These are phyloP conservation scores for Dactylellina cionopaga DNA, from an alignment of 2,329 filamentous ascomycete genomes.

Conservation along the genomic window DNA sequence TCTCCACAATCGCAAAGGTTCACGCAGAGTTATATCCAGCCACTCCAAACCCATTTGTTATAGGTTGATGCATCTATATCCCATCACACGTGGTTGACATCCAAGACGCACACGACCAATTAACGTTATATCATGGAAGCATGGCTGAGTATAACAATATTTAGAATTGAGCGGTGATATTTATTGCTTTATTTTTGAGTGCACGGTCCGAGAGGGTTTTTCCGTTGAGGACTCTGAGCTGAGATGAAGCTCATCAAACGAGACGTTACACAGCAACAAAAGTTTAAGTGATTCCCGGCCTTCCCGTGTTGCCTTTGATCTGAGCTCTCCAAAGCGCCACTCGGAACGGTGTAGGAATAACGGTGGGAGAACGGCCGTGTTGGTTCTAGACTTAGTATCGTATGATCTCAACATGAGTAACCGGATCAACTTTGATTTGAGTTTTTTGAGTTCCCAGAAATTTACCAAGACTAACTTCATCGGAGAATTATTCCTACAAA, in stretches of 20 bases:
- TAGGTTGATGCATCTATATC: too few relatives aligned
- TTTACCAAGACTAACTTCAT: slow-evolving; percentile 1
- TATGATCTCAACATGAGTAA: slow-evolving; percentile 4
- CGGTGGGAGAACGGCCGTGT: slow-evolving; percentile 1
- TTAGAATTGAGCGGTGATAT: too few relatives aligned
- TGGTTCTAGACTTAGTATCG: slow-evolving; percentile 25
- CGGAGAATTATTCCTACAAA: slow-evolving; percentile 27
- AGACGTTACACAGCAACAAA: slow-evolving; percentile 46
- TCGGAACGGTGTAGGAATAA: slow-evolving; percentile 26
- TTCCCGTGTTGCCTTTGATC: slow-evolving; percentile 20
- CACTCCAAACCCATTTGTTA: too few relatives aligned
- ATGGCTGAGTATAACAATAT: too few relatives aligned
- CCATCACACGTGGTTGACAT: slow-evolving; percentile 45
- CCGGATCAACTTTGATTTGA: too few relatives aligned
- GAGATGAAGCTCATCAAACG: too few relatives aligned
- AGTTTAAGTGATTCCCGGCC: slow-evolving; percentile 10
- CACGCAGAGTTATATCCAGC: slow-evolving; percentile 28
- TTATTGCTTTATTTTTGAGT: too few relatives aligned
- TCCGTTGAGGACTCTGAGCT: too few relatives aligned
- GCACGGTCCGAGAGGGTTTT: too few relatives aligned
- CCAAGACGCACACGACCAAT: neutral
- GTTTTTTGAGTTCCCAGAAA: neutral
- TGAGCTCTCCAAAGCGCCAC: slow-evolving; percentile 22
- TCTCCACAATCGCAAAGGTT: neutral
- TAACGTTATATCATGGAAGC: too few relatives aligned